Evolutionary conservation across 1,284 basidiomycete species (phyloP), one percentile per base, ranked within the genome.

Genomic region (Ganoderma sp.): DNA sequence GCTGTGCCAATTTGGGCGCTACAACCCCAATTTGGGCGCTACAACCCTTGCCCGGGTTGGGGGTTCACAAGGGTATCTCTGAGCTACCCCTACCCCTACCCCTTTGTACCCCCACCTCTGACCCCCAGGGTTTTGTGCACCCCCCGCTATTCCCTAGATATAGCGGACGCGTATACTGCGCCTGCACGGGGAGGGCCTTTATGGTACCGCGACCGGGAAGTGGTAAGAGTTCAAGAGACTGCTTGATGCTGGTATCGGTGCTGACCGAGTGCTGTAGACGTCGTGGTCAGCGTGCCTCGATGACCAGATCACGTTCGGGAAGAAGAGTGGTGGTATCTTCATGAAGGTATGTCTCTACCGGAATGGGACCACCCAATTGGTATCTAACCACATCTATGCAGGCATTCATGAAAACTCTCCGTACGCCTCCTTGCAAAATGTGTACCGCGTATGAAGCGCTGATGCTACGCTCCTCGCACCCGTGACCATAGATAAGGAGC

Each of bases 281-380:
- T 68, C 71, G 3, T 72, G 68, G 71, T 67, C 68, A 0, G 71
- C 71, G 12, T 72, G 71, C 25, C 52, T 61, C 3, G 71, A 72
- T 39, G 43, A 61, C 10, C 64, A 70, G 52, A 17, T 42, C 0
- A 68, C 71, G 14, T 64, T 45, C 9, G 66, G 63, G 5, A 39
- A 28, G 28, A 34, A 42, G 22, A 62, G 57, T 5, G 71, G 68
- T 12, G 68, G 71, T 3, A 66, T 72, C 41, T 72, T 72, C 60
- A 62, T 70, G 6, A 61, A 61, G 64, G 70, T 69, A 9, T 17
- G 41, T 61, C 28, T 48, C 42, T 1, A 28, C 9, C 2, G 8
- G 3, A 14, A n/a, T 22, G 6, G 6, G 8, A 12, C 48, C 12
- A 19, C 19, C 56, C 3, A n/a, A 37, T 17, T 1, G 2, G 28